Conservation (phyloP, 23 red algal species). For the Agarophyton chilense region DNA sequence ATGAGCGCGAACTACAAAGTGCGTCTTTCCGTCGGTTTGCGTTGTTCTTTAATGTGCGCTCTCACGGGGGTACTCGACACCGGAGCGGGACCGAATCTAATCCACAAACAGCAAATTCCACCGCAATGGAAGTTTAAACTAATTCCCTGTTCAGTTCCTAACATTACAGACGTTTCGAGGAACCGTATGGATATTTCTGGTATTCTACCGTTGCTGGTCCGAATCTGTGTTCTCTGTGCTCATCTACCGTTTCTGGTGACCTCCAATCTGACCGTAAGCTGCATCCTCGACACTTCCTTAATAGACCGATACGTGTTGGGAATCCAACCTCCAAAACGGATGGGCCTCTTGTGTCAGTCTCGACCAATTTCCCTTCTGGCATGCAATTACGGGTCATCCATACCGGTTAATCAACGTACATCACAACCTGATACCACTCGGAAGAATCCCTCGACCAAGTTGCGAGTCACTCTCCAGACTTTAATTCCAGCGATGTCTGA, state of each 20-base stretch:
- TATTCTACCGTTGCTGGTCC: background rate
- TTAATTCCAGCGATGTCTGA: slow-evolving; percentile 13
- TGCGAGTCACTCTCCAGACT: background rate
- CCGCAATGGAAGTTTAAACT: background rate
- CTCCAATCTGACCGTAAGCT: background rate
- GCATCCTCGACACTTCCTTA: background rate
- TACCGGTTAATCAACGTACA: background rate
- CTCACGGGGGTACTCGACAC: background rate
- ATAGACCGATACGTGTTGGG: background rate
- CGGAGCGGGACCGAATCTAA: slow-evolving; percentile 2
- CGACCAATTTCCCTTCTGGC: background rate
- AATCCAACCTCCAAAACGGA: background rate
- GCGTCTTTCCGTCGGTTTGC: background rate
- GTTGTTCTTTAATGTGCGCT: background rate
- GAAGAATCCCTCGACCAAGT: slow-evolving; percentile 22
- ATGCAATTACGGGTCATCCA: background rate
- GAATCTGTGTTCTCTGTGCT: background rate
- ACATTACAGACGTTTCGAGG: background rate
- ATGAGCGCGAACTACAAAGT: background rate
- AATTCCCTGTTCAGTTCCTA: background rate
- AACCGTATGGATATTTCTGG: background rate
- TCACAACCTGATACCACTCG: background rate
- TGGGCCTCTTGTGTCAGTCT: background rate
- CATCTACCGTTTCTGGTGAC: background rate
- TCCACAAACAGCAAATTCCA: background rate